Evolutionary conservation across 73 alveolate genomes (phyloP).

Genomic region (Tetrahymena thermophila): DNA sequence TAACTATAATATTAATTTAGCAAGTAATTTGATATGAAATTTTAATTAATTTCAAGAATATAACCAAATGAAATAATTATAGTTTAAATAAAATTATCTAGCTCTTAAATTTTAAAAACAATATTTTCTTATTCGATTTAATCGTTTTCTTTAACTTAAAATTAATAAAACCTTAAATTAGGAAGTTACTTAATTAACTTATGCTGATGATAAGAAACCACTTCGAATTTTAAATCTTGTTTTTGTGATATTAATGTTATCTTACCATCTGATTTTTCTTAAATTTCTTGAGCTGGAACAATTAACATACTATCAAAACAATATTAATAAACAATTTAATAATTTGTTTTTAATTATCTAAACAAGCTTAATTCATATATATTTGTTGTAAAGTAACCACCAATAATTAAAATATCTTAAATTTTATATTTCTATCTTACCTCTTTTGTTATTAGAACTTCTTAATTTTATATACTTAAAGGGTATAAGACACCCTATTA

Average conservation of each 20-base stretch:
- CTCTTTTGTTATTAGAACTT: not conserved
- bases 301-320: not conserved
- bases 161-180: no score
- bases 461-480: no score
- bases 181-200: no score
- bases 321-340: not conserved
- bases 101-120: not conserved
- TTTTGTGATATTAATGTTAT: no score
- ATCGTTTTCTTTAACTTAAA: no score
- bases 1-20: not conserved
- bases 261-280: not conserved
- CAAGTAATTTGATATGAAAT: no score
- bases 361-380: not conserved
- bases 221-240: not conserved
- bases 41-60: not conserved
- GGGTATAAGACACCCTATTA: not conserved
- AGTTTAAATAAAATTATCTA: no score
- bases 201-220: not conserved
- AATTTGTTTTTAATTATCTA: not conserved
- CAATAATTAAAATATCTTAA: not conserved
- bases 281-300: not conserved
- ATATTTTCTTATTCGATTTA: no score
- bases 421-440: not conserved
- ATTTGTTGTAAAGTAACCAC: not conserved
- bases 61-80: not conserved